Conservation (phyloP, 2,329 filamentous ascomycete genomes). For the Microsporum ferrugineum region DNA sequence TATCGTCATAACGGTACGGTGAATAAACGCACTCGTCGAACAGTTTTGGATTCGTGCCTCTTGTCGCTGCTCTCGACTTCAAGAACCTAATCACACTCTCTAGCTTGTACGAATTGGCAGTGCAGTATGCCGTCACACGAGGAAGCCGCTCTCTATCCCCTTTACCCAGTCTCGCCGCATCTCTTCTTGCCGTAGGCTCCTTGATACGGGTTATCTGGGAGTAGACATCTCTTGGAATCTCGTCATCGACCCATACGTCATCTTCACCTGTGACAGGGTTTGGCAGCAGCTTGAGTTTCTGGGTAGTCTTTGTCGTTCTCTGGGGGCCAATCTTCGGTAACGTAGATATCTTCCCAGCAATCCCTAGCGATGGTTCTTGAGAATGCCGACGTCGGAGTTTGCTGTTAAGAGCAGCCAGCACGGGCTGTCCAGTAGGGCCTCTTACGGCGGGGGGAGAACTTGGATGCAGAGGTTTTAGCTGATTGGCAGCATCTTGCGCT, state of each 20-base stretch:
- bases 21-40: slow-evolving; percentile 98
- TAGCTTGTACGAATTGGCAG: slow-evolving; percentile 80
- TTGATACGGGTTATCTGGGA: slow-evolving; percentile 97
- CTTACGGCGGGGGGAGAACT: slow-evolving; percentile 27
- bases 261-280: slow-evolving; percentile 68
- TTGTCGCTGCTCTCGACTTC: slow-evolving; percentile 67
- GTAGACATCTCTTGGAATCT: slow-evolving; percentile 90
- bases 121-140: slow-evolving; percentile 92
- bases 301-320: slow-evolving; percentile 84
- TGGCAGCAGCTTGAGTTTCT: slow-evolving; percentile 94
- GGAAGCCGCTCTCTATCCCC: slow-evolving; percentile 79
- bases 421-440: slow-evolving; percentile 38
- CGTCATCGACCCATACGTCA: slow-evolving; percentile 68
- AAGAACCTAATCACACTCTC: slow-evolving; percentile 82
- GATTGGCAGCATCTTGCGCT: slow-evolving; percentile 30
- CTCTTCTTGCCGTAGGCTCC: slow-evolving; percentile 80
- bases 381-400: slow-evolving; percentile 80
- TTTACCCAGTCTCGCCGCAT: slow-evolving; percentile 86
- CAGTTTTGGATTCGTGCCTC: slow-evolving; percentile 74
- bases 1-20: slow-evolving; percentile 67
- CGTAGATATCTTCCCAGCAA: slow-evolving; percentile 26
- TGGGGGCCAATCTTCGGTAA: slow-evolving; percentile 78
- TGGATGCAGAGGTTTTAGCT: slow-evolving; percentile 32
- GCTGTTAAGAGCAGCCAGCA: slow-evolving; percentile 72
- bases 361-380: slow-evolving; percentile 43